Percentiles rank a stretch among this genome's conserved stretches.
phyloP scores from a whole-genome alignment of 108 stramenopile genomes.

The Fistulifera solaris region DNA sequence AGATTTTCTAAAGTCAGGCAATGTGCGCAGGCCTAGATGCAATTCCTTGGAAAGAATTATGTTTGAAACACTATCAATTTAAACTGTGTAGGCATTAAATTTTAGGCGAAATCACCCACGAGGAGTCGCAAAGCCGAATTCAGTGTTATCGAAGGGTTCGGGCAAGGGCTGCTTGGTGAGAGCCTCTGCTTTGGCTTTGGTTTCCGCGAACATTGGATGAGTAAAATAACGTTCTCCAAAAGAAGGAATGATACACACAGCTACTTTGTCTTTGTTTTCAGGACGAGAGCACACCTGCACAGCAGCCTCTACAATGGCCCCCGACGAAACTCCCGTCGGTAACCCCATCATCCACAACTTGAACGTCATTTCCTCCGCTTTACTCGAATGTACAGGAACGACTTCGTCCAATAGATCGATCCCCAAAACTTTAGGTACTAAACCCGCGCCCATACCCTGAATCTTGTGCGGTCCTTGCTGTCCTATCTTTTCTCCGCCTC shows the following conservation, averaged over 20 bases:
- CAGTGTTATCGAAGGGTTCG: slow-evolving; percentile 52
- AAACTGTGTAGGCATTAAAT: too few species aligned
- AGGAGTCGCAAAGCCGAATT: slow-evolving; percentile 52
- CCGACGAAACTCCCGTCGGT: slow-evolving; percentile 51
- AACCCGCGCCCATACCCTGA: slow-evolving; percentile 65
- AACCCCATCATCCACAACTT: slow-evolving; percentile 53
- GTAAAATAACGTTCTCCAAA: slow-evolving; percentile 76
- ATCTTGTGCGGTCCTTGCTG: slow-evolving; percentile 59
- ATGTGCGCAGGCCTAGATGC: too few species aligned
- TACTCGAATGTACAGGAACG: slow-evolving; percentile 43
- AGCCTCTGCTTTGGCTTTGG: slow-evolving; percentile 23
- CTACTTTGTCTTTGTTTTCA: slow-evolving; percentile 41
- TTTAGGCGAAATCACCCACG: slow-evolving; percentile 33
- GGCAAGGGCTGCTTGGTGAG: slow-evolving; percentile 45
- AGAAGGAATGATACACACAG: slow-evolving; percentile 60
- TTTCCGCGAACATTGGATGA: slow-evolving; percentile 23
- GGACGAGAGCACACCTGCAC: slow-evolving; percentile 42
- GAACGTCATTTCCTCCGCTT: slow-evolving; percentile 35
- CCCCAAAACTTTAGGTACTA: slow-evolving; percentile 48
- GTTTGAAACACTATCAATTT: too few species aligned
- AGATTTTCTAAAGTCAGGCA: too few species aligned
- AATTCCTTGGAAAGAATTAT: too few species aligned
- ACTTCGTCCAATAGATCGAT: slow-evolving; percentile 46
- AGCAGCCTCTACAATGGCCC: slow-evolving; percentile 60
- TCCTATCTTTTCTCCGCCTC: slow-evolving; percentile 38